Evolutionary conservation across 1,284 basidiomycete species (phyloP).

Genomic region (Chalciporus sp.): DNA sequence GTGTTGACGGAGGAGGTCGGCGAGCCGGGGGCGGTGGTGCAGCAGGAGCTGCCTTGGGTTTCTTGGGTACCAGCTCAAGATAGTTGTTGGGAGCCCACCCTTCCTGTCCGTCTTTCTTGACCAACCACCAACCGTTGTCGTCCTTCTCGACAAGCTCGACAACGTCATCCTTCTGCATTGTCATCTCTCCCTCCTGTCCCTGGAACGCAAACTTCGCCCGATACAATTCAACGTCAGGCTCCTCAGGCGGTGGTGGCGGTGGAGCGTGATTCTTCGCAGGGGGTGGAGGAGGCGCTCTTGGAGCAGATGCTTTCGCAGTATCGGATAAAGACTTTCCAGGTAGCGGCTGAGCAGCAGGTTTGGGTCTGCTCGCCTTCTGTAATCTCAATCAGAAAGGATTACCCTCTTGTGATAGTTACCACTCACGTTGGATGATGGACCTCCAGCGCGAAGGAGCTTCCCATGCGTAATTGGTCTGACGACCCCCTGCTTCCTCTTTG

Average conservation of each 20-base stretch:
- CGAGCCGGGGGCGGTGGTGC: slow-evolving; percentile 73
- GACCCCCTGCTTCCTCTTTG: slow-evolving; percentile 84
- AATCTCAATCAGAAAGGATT: slow-evolving; percentile 14
- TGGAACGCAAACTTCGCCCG: slow-evolving; percentile 88
- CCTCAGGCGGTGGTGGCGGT: slow-evolving; percentile 52
- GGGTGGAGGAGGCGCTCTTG: slow-evolving; percentile 53
- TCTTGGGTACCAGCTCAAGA: slow-evolving; percentile 75
- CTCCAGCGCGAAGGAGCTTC: slow-evolving; percentile 78
- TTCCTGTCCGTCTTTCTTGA: slow-evolving; percentile 83
- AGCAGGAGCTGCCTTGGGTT: slow-evolving; percentile 56
- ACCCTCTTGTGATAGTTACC: neutral
- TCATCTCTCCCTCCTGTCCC: slow-evolving; percentile 91
- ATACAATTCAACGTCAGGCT: slow-evolving; percentile 77
- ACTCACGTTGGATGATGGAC: slow-evolving; percentile 64
- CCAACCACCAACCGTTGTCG: slow-evolving; percentile 96
- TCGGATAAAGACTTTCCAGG: slow-evolving; percentile 48
- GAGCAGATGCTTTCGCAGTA: slow-evolving; percentile 24
- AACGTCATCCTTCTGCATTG: slow-evolving; percentile 86
- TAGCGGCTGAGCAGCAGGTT: slow-evolving; percentile 57
- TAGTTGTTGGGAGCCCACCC: slow-evolving; percentile 98
- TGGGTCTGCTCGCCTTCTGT: slow-evolving; percentile 56
- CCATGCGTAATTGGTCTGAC: slow-evolving; percentile 85
- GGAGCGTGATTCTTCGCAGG: slow-evolving; percentile 39
- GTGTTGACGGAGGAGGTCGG: slow-evolving; percentile 47
- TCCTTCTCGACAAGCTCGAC: slow-evolving; percentile 95